Evolutionary conservation across 345 rosid genomes (phyloP), one percentile per base, ranked within the genome.

Genomic region (Citrus unshiu): DNA sequence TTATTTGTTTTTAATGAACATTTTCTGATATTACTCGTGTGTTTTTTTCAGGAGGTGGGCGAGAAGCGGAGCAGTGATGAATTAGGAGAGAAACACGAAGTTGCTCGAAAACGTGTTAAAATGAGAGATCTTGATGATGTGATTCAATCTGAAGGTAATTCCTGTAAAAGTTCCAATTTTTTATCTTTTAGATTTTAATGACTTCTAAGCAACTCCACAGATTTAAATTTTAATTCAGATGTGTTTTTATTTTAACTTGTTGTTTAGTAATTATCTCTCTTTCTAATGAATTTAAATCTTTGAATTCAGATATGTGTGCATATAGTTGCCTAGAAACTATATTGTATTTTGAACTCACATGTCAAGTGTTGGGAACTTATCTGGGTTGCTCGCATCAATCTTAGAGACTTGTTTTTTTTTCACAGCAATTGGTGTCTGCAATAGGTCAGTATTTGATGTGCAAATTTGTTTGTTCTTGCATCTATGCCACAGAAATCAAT

Each of bases 121-220:
- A 77, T 73, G 83, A 76, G 81, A 73, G 78, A 84, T 76, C 83
- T 83, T 76, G 75, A 78, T 54, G 77, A 80, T 7, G 78, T 72
- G 39, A 34, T 67, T 37, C 63, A 70, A 40, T 75, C 83, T 77
- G 76, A 84, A 72, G 88, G 90, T 88, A 81, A 68, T 70, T 51
- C 7, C 27, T 35, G 12, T 4, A 13, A 4, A 18, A 22, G 56
- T 61, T 75, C 70, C 40, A 46, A 46, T 46, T 78, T 40, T 29
- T 67, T 19, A 10, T 7, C 27, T 57, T 18, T 9, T n/a, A 18
- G 9, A 8, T 62, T 19, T 29, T 27, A 74, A 21, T 43, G 46
- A 25, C 18, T 24, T 8, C 25, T 39, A 74, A 40, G 64, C 22
- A 74, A 25, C 39, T 74, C 40, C 51, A 40, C 61, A 74, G 27